phyloP scores from a whole-genome alignment of 345 rosid genomes.

The Eutrema yunnanense region DNA sequence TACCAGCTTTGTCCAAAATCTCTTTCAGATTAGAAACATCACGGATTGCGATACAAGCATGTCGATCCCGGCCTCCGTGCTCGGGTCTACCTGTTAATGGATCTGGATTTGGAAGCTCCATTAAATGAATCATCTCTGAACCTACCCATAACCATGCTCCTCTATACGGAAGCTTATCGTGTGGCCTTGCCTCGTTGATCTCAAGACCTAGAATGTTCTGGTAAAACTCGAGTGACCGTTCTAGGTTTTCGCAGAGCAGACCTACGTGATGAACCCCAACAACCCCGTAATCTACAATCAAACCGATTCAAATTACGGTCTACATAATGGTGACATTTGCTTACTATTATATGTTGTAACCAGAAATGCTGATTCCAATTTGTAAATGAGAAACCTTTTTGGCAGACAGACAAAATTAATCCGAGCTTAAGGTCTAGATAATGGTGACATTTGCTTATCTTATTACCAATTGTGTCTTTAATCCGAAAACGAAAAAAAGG shows the following conservation, averaged over 20 bases:
- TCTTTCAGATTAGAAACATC: constrained; percentile 69
- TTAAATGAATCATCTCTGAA: constrained; percentile 95
- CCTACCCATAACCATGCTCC: constrained; percentile 99
- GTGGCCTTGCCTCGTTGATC: constrained; percentile 88
- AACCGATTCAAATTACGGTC: background rate
- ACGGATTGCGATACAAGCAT: constrained; percentile 75
- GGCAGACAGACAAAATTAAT: no score
- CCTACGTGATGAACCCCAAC: constrained; percentile 88
- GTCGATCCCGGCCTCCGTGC: constrained; percentile 95
- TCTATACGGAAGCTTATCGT: constrained; percentile 85
- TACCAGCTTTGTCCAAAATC: constrained; percentile 79
- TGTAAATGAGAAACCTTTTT: no score
- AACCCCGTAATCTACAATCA: constrained; percentile 68
- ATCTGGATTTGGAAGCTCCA: constrained; percentile 98
- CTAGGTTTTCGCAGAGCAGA: constrained; percentile 73
- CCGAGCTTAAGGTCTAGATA: background rate
- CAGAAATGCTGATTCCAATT: background rate
- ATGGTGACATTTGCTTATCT: background rate
- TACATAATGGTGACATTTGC: background rate
- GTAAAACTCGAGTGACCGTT: constrained; percentile 81
- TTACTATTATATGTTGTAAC: background rate
- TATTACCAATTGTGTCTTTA: background rate
- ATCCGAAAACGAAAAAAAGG: background rate
- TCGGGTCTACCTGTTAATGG: constrained; percentile 84
- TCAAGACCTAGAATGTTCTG: constrained; percentile 80